Conservation (phyloP, 1,284 basidiomycete genomes). For the Apiotrichum porosum region DNA sequence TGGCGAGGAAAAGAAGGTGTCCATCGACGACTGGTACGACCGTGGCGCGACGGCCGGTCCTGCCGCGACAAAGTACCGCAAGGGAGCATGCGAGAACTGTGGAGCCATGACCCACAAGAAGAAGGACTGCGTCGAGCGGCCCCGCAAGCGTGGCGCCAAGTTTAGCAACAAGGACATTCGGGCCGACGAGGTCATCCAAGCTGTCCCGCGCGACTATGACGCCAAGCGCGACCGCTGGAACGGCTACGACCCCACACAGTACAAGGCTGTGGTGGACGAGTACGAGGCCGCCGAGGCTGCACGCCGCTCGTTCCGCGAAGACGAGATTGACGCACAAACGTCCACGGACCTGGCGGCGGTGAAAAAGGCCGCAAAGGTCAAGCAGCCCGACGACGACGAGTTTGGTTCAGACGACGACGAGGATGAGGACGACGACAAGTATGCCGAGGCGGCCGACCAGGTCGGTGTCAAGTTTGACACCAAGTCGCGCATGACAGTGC, state of each 20-base stretch:
- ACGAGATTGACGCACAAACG: slow-evolving; percentile 94
- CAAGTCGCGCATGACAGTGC: slow-evolving; percentile 95
- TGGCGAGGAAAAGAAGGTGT: slow-evolving; percentile 58
- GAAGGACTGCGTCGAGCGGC: slow-evolving; percentile 90
- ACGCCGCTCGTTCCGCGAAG: slow-evolving; percentile 81
- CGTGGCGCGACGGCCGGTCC: slow-evolving; percentile 80
- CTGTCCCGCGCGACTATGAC: slow-evolving; percentile 77
- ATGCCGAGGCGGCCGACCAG: slow-evolving; percentile 93
- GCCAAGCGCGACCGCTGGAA: slow-evolving; percentile 98
- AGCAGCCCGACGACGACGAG: slow-evolving; percentile 68
- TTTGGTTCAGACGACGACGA: slow-evolving; percentile 82
- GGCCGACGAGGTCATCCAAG: slow-evolving; percentile 82
- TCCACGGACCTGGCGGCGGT: slow-evolving; percentile 79
- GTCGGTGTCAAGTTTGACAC: slow-evolving; percentile 97
- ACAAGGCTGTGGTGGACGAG: slow-evolving; percentile 84
- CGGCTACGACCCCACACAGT: slow-evolving; percentile 86
- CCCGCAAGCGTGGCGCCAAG: slow-evolving; percentile 92
- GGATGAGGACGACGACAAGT: slow-evolving; percentile 79
- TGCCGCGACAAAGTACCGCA: slow-evolving; percentile 90
- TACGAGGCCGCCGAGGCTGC: slow-evolving; percentile 90
- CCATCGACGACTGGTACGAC: slow-evolving; percentile 88
- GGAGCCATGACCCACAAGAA: slow-evolving; percentile 92
- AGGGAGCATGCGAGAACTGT: slow-evolving; percentile 98
- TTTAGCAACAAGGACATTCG: slow-evolving; percentile 86
- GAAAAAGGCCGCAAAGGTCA: slow-evolving; percentile 76